Percentiles rank a stretch among this genome's conserved stretches.
These are phyloP conservation scores for Neonectria hederae DNA, from an alignment of 2,329 filamentous ascomycete genomes.

Conservation along the genomic window DNA sequence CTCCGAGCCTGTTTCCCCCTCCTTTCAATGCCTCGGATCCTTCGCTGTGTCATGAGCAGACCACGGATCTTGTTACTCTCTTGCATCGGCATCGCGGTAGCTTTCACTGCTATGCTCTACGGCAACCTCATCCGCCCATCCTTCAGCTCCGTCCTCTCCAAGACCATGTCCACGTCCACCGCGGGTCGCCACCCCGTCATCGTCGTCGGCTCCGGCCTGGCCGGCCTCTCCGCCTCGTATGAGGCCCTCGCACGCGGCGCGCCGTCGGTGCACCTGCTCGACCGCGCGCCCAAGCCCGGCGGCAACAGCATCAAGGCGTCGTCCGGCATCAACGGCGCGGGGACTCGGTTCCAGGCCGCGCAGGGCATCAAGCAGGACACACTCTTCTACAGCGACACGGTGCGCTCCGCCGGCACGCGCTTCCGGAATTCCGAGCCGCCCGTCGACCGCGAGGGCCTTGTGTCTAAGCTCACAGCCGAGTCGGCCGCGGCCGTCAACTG, in stretches of 20 bases:
- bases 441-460: conserved; percentile 54
- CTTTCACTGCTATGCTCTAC: conserved; percentile 44
- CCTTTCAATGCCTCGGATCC: conserved; percentile 42
- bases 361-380: conserved; percentile 48
- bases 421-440: conserved; percentile 41
- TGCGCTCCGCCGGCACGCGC: conserved; percentile 62
- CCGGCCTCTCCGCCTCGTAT: conserved; percentile 68
- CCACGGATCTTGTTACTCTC: conserved; percentile 41
- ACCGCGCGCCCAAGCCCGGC: conserved; percentile 67
- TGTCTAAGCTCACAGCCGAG: conserved; percentile 57
- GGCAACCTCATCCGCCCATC: conserved; percentile 35
- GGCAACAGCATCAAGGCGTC: conserved; percentile 75
- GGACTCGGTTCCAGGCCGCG: conserved; percentile 63
- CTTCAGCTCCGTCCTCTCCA: conserved; percentile 38
- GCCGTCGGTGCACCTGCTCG: conserved; percentile 63
- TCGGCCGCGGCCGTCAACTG: conserved; percentile 64
- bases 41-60: conserved; percentile 43
- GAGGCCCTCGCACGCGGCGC: conserved; percentile 63
- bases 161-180: conserved; percentile 37
- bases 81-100: conserved; percentile 41
- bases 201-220: conserved; percentile 72
- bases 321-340: conserved; percentile 71
- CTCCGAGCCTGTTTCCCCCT: conserved; percentile 4
- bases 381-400: conserved; percentile 64
- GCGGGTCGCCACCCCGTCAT: conserved; percentile 54